Percentiles rank a stretch among this genome's conserved stretches.
Conservation (phyloP, 768 basidiomycete species). For the Pulveroboletus ravenelii region DNA sequence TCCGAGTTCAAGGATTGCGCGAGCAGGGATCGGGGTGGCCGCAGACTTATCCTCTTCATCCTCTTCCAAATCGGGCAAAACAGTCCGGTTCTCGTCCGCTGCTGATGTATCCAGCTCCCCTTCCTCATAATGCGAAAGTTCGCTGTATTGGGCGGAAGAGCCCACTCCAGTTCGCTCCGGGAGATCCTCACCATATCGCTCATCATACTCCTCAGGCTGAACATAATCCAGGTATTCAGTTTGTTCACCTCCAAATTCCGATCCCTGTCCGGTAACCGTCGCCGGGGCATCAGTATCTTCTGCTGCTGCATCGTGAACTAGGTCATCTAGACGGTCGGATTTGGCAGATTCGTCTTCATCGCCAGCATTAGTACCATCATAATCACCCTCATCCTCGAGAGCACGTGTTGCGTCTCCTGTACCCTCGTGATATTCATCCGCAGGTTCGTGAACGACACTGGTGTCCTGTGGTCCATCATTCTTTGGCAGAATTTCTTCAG, state of each 20-base stretch:
- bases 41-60: conserved; percentile 10
- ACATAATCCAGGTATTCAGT: conserved; percentile 32
- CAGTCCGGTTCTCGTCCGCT: conserved; percentile 15
- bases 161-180: conserved; percentile 25
- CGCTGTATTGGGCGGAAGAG: conserved; percentile 12
- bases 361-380: conserved; percentile 13
- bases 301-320: conserved; percentile 18
- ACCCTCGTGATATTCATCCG: conserved; percentile 16
- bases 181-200: conserved; percentile 33
- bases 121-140: conserved; percentile 21
- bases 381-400: conserved; percentile 22
- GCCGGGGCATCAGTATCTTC: conserved; percentile 22
- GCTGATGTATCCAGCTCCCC: conserved; percentile 16
- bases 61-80: conserved; percentile 11
- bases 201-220: conserved; percentile 34
- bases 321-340: conserved; percentile 21
- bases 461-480: conserved; percentile 3
- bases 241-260: conserved; percentile 28
- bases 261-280: conserved; percentile 5
- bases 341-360: conserved; percentile 17
- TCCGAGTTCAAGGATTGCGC: conserved; percentile 8
- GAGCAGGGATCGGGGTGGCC: conserved; percentile 13
- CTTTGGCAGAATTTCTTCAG: conserved; percentile 10
- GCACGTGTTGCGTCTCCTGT: conserved; percentile 8
- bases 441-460: conserved; percentile 5